A percentile compares a stretch with the other conserved stretches of the same genome.
phyloP scores from a whole-genome alignment of 2,329 filamentous ascomycete genomes.

The Ceratocystis albifundus region DNA sequence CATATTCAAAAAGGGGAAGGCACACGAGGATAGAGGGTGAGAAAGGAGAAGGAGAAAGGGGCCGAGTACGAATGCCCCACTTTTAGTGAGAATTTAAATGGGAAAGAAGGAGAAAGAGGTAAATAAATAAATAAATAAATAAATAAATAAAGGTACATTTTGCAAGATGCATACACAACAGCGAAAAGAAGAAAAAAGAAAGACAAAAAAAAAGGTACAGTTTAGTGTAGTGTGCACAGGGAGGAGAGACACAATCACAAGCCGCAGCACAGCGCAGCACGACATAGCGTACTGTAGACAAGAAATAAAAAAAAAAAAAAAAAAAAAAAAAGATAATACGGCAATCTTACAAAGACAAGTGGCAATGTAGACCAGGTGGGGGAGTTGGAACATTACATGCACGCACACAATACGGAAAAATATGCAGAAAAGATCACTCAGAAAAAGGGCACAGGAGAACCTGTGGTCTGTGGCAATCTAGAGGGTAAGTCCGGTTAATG shows the following conservation, averaged over 20 bases:
- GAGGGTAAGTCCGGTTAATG: conserved; percentile 7
- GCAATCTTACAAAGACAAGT: too few relatives aligned
- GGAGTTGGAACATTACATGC: too few relatives aligned
- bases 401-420: background rate
- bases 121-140: background rate
- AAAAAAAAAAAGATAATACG: background rate
- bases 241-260: conserved; percentile 10
- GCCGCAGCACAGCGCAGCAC: background rate
- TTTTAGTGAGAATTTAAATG: background rate
- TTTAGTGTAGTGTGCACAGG: background rate
- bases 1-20: background rate
- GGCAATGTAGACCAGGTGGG: too few relatives aligned
- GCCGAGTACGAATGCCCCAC: background rate
- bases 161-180: too few relatives aligned
- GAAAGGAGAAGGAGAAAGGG: background rate
- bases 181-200: background rate
- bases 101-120: background rate
- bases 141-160: background rate
- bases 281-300: background rate
- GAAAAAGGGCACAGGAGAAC: background rate
- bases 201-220: background rate
- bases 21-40: background rate
- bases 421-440: background rate
- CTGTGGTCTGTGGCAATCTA: conserved; percentile 5
- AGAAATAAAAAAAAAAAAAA: background rate